Evolutionary conservation across 352 stramenopile genomes (phyloP), one percentile per base, ranked within the genome.

Genomic region (Pythium sp.): DNA sequence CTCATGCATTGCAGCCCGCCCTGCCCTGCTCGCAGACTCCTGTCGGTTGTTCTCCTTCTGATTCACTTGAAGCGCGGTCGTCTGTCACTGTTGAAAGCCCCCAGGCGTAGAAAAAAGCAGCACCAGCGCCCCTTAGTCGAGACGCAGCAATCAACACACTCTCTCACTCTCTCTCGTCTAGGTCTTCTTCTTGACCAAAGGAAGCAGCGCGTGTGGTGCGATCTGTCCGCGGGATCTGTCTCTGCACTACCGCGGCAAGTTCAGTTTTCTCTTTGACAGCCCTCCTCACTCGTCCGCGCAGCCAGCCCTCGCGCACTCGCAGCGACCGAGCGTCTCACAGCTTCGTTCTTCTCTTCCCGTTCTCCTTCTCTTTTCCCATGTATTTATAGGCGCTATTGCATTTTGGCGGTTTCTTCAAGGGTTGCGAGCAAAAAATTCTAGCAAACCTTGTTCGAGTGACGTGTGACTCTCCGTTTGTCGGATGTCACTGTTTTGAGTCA

Each of bases 281-380:
- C 30, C n/a, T 55, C 18, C 22, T 56, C 49, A 14, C n/a, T 56
- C 41, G 9, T 9, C 22, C 24, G 49, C 9, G 9, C 3, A 57
- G n/a, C 24, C 24, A n/a, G n/a, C 24, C 24, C 49, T 56, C n/a
- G 22, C 14, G 12, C 49, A 30, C 49, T 36, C 24, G 53, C 24
- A 34, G 51, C 53, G 41, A 47, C 3, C 14, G 14, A 47, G 38
- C 38, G 14, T 20, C 38, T 18, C 38, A 20, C 38, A n/a, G 12
- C 14, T 20, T 14, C 51, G 11, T 36, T n/a, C 51, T 56, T 36
- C 53, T 60, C 26, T 41, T 12, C 3, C 54, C 3, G 15, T 59
- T 59, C 54, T 26, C 43, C 55, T 26, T 60, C 55, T 24, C 55
- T 41, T n/a, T 59, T 49, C 15, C 15, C 41, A 49, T 49, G 18